A percentile compares a stretch with the other conserved stretches of the same genome.
phyloP scores from a whole-genome alignment of 805 yeast genomes.

The Pichia insulana region DNA sequence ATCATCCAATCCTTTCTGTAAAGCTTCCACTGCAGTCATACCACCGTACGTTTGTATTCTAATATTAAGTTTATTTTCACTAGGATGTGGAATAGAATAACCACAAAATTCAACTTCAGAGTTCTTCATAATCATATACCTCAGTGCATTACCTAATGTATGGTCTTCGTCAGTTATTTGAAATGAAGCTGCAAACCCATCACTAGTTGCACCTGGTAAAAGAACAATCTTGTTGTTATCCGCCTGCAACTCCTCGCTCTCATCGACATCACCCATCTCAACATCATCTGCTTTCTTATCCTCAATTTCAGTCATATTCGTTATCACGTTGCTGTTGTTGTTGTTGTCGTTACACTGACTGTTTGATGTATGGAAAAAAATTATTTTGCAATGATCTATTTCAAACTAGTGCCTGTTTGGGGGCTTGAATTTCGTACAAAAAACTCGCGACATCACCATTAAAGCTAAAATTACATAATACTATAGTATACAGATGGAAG shows the following conservation, averaged over 20 bases:
- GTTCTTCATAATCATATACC: conserved; percentile 93
- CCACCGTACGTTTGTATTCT: conserved; percentile 90
- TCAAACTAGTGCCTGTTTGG: too few species aligned
- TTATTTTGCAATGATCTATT: too few species aligned
- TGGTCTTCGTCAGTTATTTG: conserved; percentile 93
- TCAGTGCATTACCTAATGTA: conserved; percentile 87
- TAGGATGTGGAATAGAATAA: conserved; percentile 96
- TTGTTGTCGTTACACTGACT: too few species aligned
- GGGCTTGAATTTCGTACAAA: too few species aligned
- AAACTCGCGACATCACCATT: background rate
- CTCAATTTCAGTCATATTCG: conserved; percentile 1
- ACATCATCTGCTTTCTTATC: conserved; percentile 6
- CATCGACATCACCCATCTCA: conserved; percentile 18
- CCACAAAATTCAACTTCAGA: conserved; percentile 98
- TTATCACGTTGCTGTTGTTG: too few species aligned
- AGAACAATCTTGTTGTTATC: conserved; percentile 52
- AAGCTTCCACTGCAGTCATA: conserved; percentile 83
- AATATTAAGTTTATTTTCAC: conserved; percentile 79
- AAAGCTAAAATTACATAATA: too few species aligned
- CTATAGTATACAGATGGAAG: too few species aligned
- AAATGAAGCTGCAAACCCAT: conserved; percentile 91
- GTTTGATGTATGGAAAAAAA: too few species aligned
- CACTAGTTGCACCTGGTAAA: conserved; percentile 84
- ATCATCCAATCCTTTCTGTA: conserved; percentile 85
- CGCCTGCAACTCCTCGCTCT: conserved; percentile 32